These are phyloP conservation scores for Cladosporium austrohemisphaericum DNA, from an alignment of 2,329 filamentous ascomycete genomes.

Conservation along the genomic window DNA sequence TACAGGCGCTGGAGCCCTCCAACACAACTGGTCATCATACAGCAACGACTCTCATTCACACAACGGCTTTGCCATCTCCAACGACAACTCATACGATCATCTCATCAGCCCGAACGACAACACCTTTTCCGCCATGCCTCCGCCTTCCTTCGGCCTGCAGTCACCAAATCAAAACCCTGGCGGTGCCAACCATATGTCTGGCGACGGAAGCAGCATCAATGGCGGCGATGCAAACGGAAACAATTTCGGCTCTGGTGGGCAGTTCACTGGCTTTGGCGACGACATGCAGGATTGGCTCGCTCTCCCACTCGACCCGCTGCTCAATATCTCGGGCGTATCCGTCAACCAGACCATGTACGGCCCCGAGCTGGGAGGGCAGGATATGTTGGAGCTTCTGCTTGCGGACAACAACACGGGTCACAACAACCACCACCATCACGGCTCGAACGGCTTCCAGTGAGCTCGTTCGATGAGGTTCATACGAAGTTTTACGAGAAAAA, in stretches of 20 bases:
- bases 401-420: constrained; percentile 15
- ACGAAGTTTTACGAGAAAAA: too few species aligned
- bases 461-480: too few species aligned
- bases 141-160: constrained; percentile 38
- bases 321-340: constrained; percentile 55
- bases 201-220: constrained; percentile 27
- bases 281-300: constrained; percentile 56
- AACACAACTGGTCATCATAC: constrained; percentile 17
- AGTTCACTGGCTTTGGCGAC: constrained; percentile 20
- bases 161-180: constrained; percentile 23
- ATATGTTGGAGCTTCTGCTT: constrained; percentile 48
- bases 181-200: constrained; percentile 31
- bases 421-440: constrained; percentile 5
- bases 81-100: constrained; percentile 43
- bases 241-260: constrained; percentile 18
- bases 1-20: constrained; percentile 13
- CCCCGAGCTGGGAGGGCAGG: constrained; percentile 60
- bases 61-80: constrained; percentile 41
- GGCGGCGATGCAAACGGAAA: constrained; percentile 17
- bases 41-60: constrained; percentile 19
- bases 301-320: constrained; percentile 58
- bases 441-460: constrained; percentile 3
- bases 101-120: constrained; percentile 31
- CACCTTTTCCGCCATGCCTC: constrained; percentile 46
- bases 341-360: constrained; percentile 55